These are phyloP conservation scores for Colletotrichum sp. DNA, from an alignment of 2,329 filamentous ascomycete genomes.

Conservation along the genomic window DNA sequence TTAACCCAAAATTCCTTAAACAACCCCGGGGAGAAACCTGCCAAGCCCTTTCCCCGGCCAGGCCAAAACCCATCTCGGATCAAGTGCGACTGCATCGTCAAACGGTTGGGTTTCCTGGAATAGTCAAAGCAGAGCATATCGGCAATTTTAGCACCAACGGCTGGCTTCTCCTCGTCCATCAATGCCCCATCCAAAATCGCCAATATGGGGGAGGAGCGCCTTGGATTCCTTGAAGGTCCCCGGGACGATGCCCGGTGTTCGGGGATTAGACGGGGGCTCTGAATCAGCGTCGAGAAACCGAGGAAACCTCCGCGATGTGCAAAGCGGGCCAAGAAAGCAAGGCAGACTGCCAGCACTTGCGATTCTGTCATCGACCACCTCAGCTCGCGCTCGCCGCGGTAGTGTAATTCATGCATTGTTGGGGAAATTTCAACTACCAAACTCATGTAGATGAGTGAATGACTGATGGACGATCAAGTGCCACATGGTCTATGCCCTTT, in stretches of 20 bases:
- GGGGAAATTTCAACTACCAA: background rate
- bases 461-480: background rate
- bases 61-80: conserved; percentile 8
- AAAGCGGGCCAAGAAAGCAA: conserved; percentile 6
- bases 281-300: background rate
- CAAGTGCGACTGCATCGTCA: background rate
- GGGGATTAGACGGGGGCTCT: conserved; percentile 4
- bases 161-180: background rate
- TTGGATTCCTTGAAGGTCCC: background rate
- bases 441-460: background rate
- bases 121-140: background rate
- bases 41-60: conserved; percentile 8
- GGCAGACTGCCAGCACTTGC: background rate
- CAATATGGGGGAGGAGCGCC: background rate
- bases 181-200: background rate
- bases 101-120: conserved; percentile 3
- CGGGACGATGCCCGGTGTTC: background rate
- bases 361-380: background rate
- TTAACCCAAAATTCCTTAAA: background rate
- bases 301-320: background rate
- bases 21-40: background rate
- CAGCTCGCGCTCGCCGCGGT: background rate
- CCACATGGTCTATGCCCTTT: background rate
- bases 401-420: background rate
- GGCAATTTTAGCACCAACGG: background rate